phyloP scores from a whole-genome alignment of 257 asterid genomes.

The Verbena officinalis region DNA sequence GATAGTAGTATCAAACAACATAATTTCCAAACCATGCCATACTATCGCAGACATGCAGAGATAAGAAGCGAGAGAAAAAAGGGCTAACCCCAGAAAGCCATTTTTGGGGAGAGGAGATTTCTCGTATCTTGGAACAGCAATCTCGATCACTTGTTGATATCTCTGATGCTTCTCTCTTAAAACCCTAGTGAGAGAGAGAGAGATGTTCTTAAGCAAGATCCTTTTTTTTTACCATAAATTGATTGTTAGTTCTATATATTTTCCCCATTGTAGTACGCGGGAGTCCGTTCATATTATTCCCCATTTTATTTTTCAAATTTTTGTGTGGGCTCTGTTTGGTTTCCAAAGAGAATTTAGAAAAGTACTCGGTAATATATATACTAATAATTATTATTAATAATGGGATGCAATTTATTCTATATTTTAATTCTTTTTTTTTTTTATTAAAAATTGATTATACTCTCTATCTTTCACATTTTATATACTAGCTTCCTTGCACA shows the following conservation, averaged over 20 bases:
- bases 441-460: too few relatives aligned
- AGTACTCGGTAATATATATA: too few relatives aligned
- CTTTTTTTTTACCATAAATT: conserved; percentile 32
- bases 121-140: conserved; percentile 7
- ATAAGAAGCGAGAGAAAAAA: background rate
- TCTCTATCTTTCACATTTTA: too few relatives aligned
- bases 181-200: conserved; percentile 34
- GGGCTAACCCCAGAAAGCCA: conserved; percentile 74
- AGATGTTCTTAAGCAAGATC: background rate
- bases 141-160: background rate
- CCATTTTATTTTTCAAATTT: too few relatives aligned
- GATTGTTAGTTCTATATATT: background rate
- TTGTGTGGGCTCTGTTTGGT: too few relatives aligned
- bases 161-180: background rate
- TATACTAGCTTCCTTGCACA: too few relatives aligned
- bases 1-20: background rate
- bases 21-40: background rate
- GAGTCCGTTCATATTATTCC: too few relatives aligned
- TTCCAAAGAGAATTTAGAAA: too few relatives aligned
- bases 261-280: background rate
- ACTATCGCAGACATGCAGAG: background rate
- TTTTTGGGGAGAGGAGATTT: conserved; percentile 16
- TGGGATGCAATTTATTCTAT: too few relatives aligned
- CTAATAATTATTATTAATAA: too few relatives aligned
- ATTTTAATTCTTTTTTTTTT: too few relatives aligned